Conservation (phyloP, 1,284 basidiomycete genomes). For the Pterula multifida region DNA sequence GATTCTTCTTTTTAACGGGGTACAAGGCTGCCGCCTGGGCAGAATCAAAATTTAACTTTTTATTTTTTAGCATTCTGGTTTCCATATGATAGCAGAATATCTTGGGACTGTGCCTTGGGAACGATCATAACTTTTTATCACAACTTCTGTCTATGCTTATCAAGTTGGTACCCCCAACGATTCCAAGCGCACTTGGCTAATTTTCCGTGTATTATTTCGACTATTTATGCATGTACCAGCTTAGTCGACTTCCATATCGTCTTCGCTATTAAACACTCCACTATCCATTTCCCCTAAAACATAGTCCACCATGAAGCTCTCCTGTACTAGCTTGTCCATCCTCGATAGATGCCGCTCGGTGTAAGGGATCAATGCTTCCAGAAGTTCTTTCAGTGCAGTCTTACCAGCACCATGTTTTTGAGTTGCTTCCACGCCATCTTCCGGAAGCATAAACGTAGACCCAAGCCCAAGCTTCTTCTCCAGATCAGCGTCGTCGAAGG, state of each 20-base stretch:
- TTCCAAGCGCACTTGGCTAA: not conserved
- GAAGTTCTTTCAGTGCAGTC: conserved; percentile 55
- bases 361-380: conserved; percentile 86
- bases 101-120: too few relatives aligned
- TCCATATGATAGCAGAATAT: too few relatives aligned
- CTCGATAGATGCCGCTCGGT: conserved; percentile 85
- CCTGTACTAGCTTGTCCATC: conserved; percentile 81
- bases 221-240: not conserved
- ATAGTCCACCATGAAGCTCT: conserved; percentile 91
- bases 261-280: conserved; percentile 41
- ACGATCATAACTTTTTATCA: too few relatives aligned
- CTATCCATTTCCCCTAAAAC: conserved; percentile 89
- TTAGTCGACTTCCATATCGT: conserved; percentile 15
- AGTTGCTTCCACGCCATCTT: conserved; percentile 11
- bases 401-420: conserved; percentile 8
- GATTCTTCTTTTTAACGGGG: conserved; percentile 59
- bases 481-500: conserved; percentile 40
- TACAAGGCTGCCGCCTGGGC: conserved; percentile 53
- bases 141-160: not conserved
- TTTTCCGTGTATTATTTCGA: not conserved
- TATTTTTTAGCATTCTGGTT: too few relatives aligned
- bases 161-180: not conserved
- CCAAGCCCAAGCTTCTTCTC: conserved; percentile 23
- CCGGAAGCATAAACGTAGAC: conserved; percentile 13
- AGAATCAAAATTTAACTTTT: conserved; percentile 17